Evolutionary conservation across 2,329 filamentous ascomycete species (phyloP).

Genomic region (Sarocladiaceae sp.): DNA sequence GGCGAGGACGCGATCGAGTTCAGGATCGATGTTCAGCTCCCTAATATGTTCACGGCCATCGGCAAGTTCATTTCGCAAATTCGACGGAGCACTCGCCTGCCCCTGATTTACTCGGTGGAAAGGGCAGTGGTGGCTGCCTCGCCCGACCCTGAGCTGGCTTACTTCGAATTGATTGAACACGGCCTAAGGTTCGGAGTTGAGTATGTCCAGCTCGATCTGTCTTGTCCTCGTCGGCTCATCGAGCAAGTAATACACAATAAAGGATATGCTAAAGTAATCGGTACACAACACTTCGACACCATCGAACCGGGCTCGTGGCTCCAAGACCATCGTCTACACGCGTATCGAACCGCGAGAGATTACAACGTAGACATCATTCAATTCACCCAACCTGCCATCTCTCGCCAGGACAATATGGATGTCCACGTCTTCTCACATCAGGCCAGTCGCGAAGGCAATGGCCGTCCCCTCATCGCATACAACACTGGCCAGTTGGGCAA

Average conservation of each 20-base stretch:
- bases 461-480: conserved; percentile 54
- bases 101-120: neutral
- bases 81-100: neutral
- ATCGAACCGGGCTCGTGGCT: neutral
- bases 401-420: neutral
- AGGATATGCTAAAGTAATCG: neutral
- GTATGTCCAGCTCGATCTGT: neutral
- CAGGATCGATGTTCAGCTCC: neutral
- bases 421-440: neutral
- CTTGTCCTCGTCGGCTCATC: neutral
- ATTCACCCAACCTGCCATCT: neutral
- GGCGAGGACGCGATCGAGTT: neutral
- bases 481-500: conserved; percentile 59
- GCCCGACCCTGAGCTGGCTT: neutral
- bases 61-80: neutral
- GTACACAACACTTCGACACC: neutral
- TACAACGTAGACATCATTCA: neutral
- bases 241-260: neutral
- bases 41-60: neutral
- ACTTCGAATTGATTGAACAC: neutral
- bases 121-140: neutral
- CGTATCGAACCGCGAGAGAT: neutral
- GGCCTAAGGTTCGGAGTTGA: neutral
- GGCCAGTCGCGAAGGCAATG: conserved; percentile 19
- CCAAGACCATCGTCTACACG: neutral